These are phyloP conservation scores for Pochonia chlamydosporia DNA, from an alignment of 2,329 filamentous ascomycete genomes.

Conservation along the genomic window DNA sequence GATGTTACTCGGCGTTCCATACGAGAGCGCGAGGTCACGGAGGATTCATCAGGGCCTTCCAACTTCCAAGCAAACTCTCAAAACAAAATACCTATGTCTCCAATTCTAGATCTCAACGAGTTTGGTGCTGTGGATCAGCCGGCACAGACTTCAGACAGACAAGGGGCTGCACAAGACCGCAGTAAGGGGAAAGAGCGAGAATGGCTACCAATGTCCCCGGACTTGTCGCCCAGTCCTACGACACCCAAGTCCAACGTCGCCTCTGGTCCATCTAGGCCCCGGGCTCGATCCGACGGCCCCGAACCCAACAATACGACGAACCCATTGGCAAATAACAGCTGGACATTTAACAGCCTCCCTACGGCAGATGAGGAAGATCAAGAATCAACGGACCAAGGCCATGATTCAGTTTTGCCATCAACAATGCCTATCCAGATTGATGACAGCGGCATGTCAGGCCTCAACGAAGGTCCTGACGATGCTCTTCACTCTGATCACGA, in stretches of 20 bases:
- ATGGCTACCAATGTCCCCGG: constrained; percentile 7
- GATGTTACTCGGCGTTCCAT: constrained; percentile 38
- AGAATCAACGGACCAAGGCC: background rate
- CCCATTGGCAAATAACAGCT: constrained; percentile 54
- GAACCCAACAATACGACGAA: constrained; percentile 37
- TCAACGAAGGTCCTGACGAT: background rate
- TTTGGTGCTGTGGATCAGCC: background rate
- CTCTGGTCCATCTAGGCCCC: constrained; percentile 32
- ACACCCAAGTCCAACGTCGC: constrained; percentile 7
- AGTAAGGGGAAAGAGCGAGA: constrained; percentile 22
- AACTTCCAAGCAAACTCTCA: background rate
- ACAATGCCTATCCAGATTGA: background rate
- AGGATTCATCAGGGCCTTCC: background rate
- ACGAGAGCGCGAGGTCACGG: constrained; percentile 13
- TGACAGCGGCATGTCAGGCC: background rate
- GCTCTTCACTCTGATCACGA: constrained; percentile 3
- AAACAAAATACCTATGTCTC: background rate
- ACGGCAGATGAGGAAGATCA: constrained; percentile 12
- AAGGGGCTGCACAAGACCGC: background rate
- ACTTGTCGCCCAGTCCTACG: constrained; percentile 7
- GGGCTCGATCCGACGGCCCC: constrained; percentile 54
- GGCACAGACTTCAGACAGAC: background rate
- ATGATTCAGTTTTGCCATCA: background rate
- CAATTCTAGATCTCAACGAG: background rate
- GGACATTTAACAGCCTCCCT: constrained; percentile 47